Evolutionary conservation across 1,284 basidiomycete species (phyloP), one percentile per base, ranked within the genome.

Genomic region (Peniophora sp.): DNA sequence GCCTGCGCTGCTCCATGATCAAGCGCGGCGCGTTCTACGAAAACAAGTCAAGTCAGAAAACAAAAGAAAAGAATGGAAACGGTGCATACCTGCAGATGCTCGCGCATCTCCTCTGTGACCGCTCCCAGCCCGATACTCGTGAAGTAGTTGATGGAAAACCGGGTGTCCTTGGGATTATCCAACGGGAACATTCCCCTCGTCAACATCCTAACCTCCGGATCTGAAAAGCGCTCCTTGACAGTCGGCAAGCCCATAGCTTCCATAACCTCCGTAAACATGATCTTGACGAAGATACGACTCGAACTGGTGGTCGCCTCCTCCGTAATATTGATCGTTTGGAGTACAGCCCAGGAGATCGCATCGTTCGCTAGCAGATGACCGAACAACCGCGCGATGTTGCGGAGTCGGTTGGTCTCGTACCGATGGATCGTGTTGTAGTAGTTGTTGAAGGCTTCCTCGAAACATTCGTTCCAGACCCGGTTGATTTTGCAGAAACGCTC

Each of bases 351-450:
- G 11, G 89, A 90, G 53, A 99, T 81, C 3, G 87, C 81, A 67
- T 99, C 96, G 10, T 82, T 85, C 11, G 84, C 84, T 55, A 97
- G 60, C 22, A 96, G 72, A 63, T 96, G 92, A 0, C 96, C 96
- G 61, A 99, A 98, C 75, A 99, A 93, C 36, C 94, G 83, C 3
- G 91, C 92, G 58, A 99, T 97, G 66, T 99, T 99, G 53, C 96
- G 91, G 45, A 99, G 76, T 19, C 95, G 90, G 67, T 98, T 99
- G 20, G 96, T 97, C 71, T 99, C 96, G 70, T 98, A 99, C 50
- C 97, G 89, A 71, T 99, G 96, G 58, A 99, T 95, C 3, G 96
- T 98, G 22, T 84, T 87, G 72, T 95, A 99, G 69, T 98, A 99
- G 60, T 81, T 91, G 45, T 69, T 70, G 72, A 98, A 99, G 3